Evolutionary conservation across 306 rosid species (phyloP).

Genomic region (Trichosanthes cucumerina): DNA sequence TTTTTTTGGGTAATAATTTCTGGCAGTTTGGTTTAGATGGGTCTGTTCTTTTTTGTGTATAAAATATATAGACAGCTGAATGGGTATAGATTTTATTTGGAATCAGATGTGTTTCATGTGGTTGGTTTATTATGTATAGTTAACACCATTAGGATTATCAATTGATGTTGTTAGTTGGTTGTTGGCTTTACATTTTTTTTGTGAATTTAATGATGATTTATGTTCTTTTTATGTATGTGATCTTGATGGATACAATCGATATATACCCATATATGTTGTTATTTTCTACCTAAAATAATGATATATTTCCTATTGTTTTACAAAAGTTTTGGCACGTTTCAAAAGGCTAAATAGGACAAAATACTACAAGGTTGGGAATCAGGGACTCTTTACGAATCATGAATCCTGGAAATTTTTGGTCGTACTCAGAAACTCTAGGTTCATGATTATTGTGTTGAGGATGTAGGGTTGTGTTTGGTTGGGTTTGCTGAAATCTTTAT

Average conservation of each 20-base stretch:
- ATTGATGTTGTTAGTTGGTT: background rate
- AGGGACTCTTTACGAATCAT: too few species aligned
- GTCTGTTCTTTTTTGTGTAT: background rate
- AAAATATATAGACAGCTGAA: background rate
- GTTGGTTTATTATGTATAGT: constrained; percentile 4
- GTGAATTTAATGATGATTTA: constrained; percentile 33
- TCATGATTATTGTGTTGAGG: too few species aligned
- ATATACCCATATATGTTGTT: too few species aligned
- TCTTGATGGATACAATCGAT: background rate
- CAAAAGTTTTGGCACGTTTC: too few species aligned
- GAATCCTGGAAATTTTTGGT: too few species aligned
- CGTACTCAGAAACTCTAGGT: too few species aligned
- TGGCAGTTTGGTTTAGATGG: constrained; percentile 1
- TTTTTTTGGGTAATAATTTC: background rate
- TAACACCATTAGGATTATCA: background rate
- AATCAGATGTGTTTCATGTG: background rate
- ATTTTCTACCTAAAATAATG: too few species aligned
- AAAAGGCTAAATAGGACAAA: too few species aligned
- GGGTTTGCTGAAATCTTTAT: too few species aligned
- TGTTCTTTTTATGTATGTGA: constrained; percentile 22
- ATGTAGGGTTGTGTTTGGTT: too few species aligned
- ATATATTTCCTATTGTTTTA: too few species aligned
- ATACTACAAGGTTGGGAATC: too few species aligned
- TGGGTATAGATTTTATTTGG: background rate
- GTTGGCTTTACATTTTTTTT: constrained; percentile 24